phyloP scores from a whole-genome alignment of 2,329 filamentous ascomycete species.

The Fusarium subglutinans region DNA sequence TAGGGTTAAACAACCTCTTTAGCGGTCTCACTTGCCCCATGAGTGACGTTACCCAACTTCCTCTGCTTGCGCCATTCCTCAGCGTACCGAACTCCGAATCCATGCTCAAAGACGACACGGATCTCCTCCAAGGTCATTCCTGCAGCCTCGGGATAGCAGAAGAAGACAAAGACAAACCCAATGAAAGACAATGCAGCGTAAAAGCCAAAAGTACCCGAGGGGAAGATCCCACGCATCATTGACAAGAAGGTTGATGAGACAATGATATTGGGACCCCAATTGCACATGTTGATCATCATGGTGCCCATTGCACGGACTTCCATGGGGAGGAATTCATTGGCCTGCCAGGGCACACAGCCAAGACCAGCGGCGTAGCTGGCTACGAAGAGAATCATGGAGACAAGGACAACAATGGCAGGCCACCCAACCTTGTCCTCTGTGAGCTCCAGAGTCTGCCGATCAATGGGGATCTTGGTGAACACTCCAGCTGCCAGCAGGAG shows the following conservation, averaged over 20 bases:
- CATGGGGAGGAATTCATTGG: slow-evolving; percentile 56
- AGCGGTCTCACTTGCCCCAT: not conserved
- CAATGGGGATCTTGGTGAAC: not conserved
- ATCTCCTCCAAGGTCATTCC: slow-evolving; percentile 59
- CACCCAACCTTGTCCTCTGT: slow-evolving; percentile 6
- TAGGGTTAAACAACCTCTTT: not conserved
- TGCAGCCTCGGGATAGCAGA: slow-evolving; percentile 63
- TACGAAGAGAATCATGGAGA: slow-evolving; percentile 41
- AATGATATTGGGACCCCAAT: slow-evolving; percentile 58
- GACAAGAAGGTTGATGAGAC: slow-evolving; percentile 59
- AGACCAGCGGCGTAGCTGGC: slow-evolving; percentile 54
- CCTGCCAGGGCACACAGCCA: slow-evolving; percentile 57
- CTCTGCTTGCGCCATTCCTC: not conserved
- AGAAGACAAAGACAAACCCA: slow-evolving; percentile 52
- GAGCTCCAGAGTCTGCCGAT: not conserved
- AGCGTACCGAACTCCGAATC: slow-evolving; percentile 51
- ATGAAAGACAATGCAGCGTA: slow-evolving; percentile 58
- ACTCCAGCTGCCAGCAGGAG: slow-evolving; percentile 43
- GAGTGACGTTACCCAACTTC: not conserved
- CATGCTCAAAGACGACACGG: slow-evolving; percentile 58
- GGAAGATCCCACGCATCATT: slow-evolving; percentile 56
- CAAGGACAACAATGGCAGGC: slow-evolving; percentile 54
- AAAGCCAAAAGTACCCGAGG: slow-evolving; percentile 60
- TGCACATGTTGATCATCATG: slow-evolving; percentile 57
- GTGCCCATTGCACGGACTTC: slow-evolving; percentile 58